A percentile compares a stretch with the other conserved stretches of the same genome.
phyloP scores from a whole-genome alignment of 495 filamentous ascomycete species.

The Physcia stellaris region DNA sequence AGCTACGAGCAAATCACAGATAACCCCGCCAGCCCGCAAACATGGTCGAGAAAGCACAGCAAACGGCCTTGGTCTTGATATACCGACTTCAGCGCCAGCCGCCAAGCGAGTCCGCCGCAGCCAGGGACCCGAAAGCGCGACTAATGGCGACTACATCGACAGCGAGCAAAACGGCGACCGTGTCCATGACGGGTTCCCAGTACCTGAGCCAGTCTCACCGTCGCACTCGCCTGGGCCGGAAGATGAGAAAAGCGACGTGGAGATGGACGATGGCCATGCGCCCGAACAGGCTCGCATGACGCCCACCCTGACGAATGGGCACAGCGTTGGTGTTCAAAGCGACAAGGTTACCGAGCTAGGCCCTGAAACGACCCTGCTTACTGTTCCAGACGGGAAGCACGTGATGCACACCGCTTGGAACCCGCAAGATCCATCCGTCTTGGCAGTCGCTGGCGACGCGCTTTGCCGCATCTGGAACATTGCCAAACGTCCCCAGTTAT shows the following conservation, averaged over 20 bases:
- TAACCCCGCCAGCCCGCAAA: slow-evolving; percentile 24
- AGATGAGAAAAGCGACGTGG: slow-evolving; percentile 23
- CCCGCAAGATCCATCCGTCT: slow-evolving; percentile 55
- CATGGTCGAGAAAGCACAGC: slow-evolving; percentile 22
- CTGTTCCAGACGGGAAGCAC: slow-evolving; percentile 43
- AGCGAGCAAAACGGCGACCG: slow-evolving; percentile 18
- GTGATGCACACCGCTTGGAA: slow-evolving; percentile 66
- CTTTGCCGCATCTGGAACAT: slow-evolving; percentile 70
- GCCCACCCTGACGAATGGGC: slow-evolving; percentile 46
- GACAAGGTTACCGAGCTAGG: slow-evolving; percentile 51
- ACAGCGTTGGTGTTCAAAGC: slow-evolving; percentile 58
- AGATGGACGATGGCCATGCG: slow-evolving; percentile 26
- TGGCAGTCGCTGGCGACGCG: slow-evolving; percentile 64
- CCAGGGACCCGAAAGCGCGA: slow-evolving; percentile 29
- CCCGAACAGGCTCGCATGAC: slow-evolving; percentile 33
- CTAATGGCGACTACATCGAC: slow-evolving; percentile 24
- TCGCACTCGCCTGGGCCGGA: slow-evolving; percentile 24
- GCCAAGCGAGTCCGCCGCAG: slow-evolving; percentile 19
- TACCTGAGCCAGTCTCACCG: slow-evolving; percentile 26
- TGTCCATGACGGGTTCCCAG: slow-evolving; percentile 7
- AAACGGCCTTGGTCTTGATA: slow-evolving; percentile 30
- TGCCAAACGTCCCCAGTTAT: slow-evolving; percentile 21
- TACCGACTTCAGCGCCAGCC: slow-evolving; percentile 18
- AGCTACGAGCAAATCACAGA: slow-evolving; percentile 11
- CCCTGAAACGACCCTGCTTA: slow-evolving; percentile 50